Evolutionary conservation across 2,329 filamentous ascomycete species (phyloP), one percentile per base, ranked within the genome.

Genomic region (Aaosphaeria pasadenensis): DNA sequence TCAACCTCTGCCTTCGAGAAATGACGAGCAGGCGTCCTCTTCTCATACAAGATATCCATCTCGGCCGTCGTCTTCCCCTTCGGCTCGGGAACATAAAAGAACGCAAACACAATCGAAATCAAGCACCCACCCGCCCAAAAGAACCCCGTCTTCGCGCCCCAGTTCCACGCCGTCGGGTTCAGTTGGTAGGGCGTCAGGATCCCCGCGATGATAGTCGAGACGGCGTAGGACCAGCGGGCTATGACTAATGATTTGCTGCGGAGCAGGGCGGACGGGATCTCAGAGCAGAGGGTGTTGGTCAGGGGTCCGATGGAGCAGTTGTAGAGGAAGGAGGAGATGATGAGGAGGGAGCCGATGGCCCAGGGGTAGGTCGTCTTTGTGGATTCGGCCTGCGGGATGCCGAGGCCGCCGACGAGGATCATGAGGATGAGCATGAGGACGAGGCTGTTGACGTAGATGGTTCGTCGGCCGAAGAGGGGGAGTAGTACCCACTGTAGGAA

Each of bases 221-320:
- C 74, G 59, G 91, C 89, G 74, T 71, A 76, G 6, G 88, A 73
- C 51, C 87, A 86, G 43, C 90, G 85, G 2, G 86, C 88, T 4
- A 95, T 79, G 1, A 91, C 89, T 30, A 95, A 86, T 1, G 89
- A 94, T 77, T 95, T 95, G 73, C 91, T 89, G 63, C 91, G 87
- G 30, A 95, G 78, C 7, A 89, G 81, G 7, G 87, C 83, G 0
- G 89, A 89, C 0, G 89, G 89, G 24, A 95, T 71, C 68, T 96
- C 91, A 1, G 86, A 81, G 4, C 95, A 88, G 6, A 95, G 80
- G 0, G 88, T 91, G 72, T 79, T 6, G 69, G 60, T 2, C 78
- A 75, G 81, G 0, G 59, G 58, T 1, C 59, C 59, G 4, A 61
- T 41, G 0, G 54, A 46, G 42, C 36, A 36, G 30, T 95, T 88